Base-by-base conservation (phyloP, 2,329 filamentous ascomycete genomes). In the Cladosporium sp. region DNA sequence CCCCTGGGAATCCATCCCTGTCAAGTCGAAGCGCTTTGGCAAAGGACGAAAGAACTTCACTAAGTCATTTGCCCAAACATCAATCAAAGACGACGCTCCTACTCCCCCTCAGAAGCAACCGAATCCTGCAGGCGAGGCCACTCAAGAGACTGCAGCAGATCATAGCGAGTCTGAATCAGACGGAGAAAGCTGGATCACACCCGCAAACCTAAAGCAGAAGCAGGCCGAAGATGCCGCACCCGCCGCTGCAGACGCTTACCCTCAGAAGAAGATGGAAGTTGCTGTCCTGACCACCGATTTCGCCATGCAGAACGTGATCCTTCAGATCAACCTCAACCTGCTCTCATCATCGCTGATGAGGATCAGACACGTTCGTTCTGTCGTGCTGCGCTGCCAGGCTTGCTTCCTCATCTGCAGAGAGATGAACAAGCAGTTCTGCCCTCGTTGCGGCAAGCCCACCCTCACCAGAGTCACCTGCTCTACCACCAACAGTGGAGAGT, bases 231-330 rank as follows among this genome's bases (percentile, higher is more conserved):
- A 93, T 65, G 75, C 79, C 19, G 66, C 67, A 49, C 71, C 73
- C 24, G 74, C 77, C 20, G 75, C 75, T 5, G 73, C 78, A 1
- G 72, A 77, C 49, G 58, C 64, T 15, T 71, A 80, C 1, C 79
- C 83, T 55, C 79, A 83, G 35, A 83, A 83, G 61, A 84, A 83
- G 12, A 87, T 97, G 65, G 87, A 95, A 73, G 90, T 90, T 15
- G 93, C 91, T n/a, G 86, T 93, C 44, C 87, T 97, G 69, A 97
- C 94, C 1, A 91, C 89, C 57, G 94, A 99, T 78, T 97, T 90
- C 75, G 93, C 94, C 56, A 96, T 99, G 90, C 93, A 97, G 77
- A 97, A 97, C 71, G 91, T 97, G 7, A 83, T 94, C 1, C 82
- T 99, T 4, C 90, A 95, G 65, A 95, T 97, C 79, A 96, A 97